These are phyloP conservation scores for Penicillium longicatenatum DNA, from an alignment of 495 filamentous ascomycete species.

Conservation along the genomic window DNA sequence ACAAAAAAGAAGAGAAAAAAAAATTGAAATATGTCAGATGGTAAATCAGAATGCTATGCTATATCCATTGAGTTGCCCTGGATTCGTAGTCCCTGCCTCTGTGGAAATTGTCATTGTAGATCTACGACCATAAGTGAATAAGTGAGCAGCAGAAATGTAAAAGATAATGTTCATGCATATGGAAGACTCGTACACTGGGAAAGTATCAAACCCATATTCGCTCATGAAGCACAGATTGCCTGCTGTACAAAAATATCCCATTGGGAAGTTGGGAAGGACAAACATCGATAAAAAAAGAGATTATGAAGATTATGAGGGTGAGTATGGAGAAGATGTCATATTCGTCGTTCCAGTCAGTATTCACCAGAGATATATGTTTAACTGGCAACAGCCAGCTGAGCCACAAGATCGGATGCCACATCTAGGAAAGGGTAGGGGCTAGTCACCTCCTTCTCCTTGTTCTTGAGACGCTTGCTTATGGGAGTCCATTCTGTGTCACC, in stretches of 20 bases:
- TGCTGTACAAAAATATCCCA: conserved; percentile 10
- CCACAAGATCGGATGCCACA: conserved; percentile 55
- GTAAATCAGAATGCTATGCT: no score
- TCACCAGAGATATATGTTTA: conserved; percentile 14
- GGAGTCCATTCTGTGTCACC: conserved; percentile 48
- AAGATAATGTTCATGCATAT: not conserved
- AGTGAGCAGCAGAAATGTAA: not conserved
- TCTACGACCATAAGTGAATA: not conserved
- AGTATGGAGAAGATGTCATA: conserved; percentile 12
- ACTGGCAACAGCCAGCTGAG: conserved; percentile 53
- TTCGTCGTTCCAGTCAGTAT: conserved; percentile 13
- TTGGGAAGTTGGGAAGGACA: not conserved
- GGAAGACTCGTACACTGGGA: not conserved
- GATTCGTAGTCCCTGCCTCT: not conserved
- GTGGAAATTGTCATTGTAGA: not conserved
- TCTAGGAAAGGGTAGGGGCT: conserved; percentile 59
- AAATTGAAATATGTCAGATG: no score
- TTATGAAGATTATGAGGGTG: conserved; percentile 9
- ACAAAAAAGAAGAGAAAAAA: no score
- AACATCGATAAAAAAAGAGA: conserved; percentile 2
- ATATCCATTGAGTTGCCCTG: no score
- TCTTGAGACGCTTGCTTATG: conserved; percentile 49
- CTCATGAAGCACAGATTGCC: conserved; percentile 9
- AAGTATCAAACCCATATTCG: not conserved
- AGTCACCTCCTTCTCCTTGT: conserved; percentile 58